Evolutionary conservation across 2,329 filamentous ascomycete genomes (phyloP).

Genomic region (Venturia aucupariae): DNA sequence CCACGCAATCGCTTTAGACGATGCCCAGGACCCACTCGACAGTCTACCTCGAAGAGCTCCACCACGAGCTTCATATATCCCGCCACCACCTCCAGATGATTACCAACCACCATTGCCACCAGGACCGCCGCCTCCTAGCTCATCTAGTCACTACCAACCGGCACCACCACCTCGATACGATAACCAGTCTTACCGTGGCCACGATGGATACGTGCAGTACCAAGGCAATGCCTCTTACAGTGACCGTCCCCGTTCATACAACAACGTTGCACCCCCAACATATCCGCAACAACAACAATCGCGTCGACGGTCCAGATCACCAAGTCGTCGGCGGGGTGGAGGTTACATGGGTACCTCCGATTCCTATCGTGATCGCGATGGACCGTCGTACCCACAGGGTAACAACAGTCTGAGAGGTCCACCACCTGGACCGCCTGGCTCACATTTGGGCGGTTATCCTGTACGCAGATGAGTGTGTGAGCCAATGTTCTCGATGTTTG

Average conservation of each 20-base stretch:
- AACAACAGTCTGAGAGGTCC: slow-evolving; percentile 2
- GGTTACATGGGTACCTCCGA: background rate
- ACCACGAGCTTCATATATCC: background rate
- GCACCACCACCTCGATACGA: background rate
- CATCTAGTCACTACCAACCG: background rate
- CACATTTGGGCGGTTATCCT: background rate
- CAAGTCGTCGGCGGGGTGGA: background rate
- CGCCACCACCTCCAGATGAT: background rate
- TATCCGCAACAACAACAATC: background rate
- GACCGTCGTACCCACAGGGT: background rate
- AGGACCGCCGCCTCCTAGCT: background rate
- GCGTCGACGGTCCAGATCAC: slow-evolving; percentile 4
- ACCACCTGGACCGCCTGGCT: slow-evolving; percentile 3
- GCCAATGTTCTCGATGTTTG: background rate
- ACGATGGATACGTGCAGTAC: background rate
- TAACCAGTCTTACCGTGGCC: background rate
- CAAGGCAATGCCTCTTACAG: background rate
- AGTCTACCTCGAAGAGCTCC: background rate
- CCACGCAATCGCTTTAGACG: background rate
- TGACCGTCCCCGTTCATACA: slow-evolving; percentile 1
- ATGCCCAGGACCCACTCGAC: background rate
- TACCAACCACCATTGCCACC: background rate
- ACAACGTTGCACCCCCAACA: background rate
- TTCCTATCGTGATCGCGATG: slow-evolving; percentile 8
- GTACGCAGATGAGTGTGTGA: background rate